Base-by-base conservation (phyloP, 129 eudicot species). In the Deinandra increscens region DNA sequence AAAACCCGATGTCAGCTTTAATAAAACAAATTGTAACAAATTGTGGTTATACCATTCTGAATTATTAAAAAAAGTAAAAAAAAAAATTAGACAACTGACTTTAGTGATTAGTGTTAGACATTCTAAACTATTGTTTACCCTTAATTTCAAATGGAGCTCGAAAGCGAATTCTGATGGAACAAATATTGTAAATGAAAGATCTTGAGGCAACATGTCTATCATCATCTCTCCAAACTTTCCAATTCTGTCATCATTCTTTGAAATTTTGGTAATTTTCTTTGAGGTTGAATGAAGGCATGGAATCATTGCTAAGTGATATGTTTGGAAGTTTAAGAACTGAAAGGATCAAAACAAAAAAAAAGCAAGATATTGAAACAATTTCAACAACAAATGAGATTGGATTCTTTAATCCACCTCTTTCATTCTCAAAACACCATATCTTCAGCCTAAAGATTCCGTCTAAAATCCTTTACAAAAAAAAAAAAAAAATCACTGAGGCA, bases 161-260 rank as follows among this genome's bases (percentile, higher is more conserved):
- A 88, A 82, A 13, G 98, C 90, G 15, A 14, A 14, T 37, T 86
- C 76, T 12, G 95, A 86, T 19, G 98, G 98, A 26, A 86, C 66
- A 60, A 92, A 88, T 22, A 84, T 72, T 0, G 98, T 88, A 60
- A 92, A 88, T 36, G 85, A 76, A 49, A 92, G 88, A 81, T 92
- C 95, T 56, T 77, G 73, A 18, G 98, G 96, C 68, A 92, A 64
- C 96, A 92, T 84, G 66, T 68, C 84, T 39, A 86, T 60, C 81
- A 91, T 70, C 82, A 83, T 71, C 53, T 79, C 83, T 44, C 95
- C 96, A 53, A 88, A 83, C 59, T 77, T 76, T 0, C 96, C 96
- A 41, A 85, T 70, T 41, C 13, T 74, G 34, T 26, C 64, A 54
- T 26, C 19, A 36, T 62, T 68, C 1, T 42, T 53, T 18, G 29